phyloP scores from a whole-genome alignment of 495 filamentous ascomycete species.

The Hypoxylon intermedium region DNA sequence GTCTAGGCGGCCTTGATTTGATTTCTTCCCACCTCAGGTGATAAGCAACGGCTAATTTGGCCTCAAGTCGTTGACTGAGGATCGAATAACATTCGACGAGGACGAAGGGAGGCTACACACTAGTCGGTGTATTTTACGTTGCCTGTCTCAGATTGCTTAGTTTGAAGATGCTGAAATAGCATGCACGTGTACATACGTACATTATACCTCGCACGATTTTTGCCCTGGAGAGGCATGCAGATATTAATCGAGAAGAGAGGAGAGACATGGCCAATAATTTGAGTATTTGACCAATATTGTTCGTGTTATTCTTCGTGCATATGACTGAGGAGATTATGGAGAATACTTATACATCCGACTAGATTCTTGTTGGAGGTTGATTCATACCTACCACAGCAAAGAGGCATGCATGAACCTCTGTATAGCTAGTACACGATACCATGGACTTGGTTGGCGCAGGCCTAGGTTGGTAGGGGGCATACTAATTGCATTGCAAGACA shows the following conservation, averaged over 20 bases:
- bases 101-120: neutral
- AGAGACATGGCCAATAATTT: constrained; percentile 2
- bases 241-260: neutral
- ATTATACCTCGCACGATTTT: neutral
- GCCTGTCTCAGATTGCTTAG: neutral
- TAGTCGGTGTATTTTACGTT: neutral
- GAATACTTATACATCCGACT: neutral
- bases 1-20: constrained; percentile 9
- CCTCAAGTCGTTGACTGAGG: neutral
- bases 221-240: neutral
- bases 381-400: no score
- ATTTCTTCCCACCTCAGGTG: neutral
- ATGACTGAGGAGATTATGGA: neutral
- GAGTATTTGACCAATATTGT: constrained; percentile 1
- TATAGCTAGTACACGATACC: no score
- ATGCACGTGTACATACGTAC: constrained; percentile 21
- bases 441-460: no score
- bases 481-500: no score
- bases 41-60: neutral
- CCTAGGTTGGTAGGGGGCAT: no score
- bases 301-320: constrained; percentile 2
- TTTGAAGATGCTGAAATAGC: constrained; percentile 2
- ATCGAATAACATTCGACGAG: neutral
- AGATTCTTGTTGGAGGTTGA: no score
- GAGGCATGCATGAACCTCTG: no score